Conservation (phyloP, 2,329 filamentous ascomycete species). For the Leptographium galeiforme region DNA sequence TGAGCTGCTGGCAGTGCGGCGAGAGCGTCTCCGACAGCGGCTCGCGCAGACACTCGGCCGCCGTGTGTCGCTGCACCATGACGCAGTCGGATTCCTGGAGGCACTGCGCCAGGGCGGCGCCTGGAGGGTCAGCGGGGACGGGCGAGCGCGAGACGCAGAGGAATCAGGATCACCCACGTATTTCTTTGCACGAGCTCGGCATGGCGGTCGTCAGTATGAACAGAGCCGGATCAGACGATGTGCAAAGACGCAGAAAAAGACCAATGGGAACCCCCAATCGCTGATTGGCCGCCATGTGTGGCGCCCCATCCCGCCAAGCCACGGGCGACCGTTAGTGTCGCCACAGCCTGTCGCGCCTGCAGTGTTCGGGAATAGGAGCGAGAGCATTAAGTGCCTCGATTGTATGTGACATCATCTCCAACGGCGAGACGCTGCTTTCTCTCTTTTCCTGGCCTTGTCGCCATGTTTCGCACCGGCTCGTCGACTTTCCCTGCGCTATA, state of each 20-base stretch:
- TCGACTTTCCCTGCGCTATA: not conserved
- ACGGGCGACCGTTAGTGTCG: too few species aligned
- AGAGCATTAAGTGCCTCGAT: not conserved
- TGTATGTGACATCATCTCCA: not conserved
- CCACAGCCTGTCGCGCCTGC: not conserved
- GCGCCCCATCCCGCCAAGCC: not conserved
- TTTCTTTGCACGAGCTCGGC: constrained; percentile 91
- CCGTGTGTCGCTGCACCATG: constrained; percentile 76
- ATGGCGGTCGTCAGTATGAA: constrained; percentile 22
- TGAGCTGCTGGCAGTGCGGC: constrained; percentile 79
- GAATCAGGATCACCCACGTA: not conserved
- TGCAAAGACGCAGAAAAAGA: constrained; percentile 8
- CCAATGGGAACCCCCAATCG: constrained; percentile 16
- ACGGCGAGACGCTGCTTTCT: too few species aligned
- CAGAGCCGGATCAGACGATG: not conserved
- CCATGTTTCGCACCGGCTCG: not conserved
- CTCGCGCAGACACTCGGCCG: constrained; percentile 74
- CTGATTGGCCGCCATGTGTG: not conserved
- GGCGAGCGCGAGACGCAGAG: not conserved
- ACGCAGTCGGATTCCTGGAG: constrained; percentile 95
- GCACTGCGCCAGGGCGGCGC: constrained; percentile 82
- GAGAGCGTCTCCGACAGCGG: constrained; percentile 75
- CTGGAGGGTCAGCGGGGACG: constrained; percentile 31
- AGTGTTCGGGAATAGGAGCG: not conserved
- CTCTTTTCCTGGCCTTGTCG: not conserved